Percentiles rank a stretch among this genome's conserved stretches.
Evolutionary conservation across 2,329 filamentous ascomycete genomes (phyloP).

Genomic region (Penicillium sclerotiorum): DNA sequence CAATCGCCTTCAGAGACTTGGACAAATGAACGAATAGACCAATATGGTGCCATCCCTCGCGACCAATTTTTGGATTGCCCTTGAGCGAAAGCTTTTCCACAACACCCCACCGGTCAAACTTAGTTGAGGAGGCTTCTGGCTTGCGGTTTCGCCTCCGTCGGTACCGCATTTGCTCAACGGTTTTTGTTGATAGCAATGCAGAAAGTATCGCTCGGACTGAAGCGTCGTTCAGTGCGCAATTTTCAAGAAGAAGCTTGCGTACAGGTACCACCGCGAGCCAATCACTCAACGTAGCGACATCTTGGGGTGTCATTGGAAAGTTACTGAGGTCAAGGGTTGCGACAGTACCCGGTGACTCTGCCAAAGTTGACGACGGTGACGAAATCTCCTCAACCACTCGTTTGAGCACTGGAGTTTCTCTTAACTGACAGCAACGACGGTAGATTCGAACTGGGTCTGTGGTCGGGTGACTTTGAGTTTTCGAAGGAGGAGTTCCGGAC

Average conservation of each 20-base stretch:
- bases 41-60: conserved; percentile 88
- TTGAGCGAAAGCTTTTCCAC: conserved; percentile 87
- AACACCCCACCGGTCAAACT: conserved; percentile 59
- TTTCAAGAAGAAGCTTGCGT: conserved; percentile 80
- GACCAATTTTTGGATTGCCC: conserved; percentile 81
- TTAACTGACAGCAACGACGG: conserved; percentile 86
- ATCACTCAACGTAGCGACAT: conserved; percentile 85
- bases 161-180: conserved; percentile 59
- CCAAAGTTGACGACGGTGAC: conserved; percentile 66
- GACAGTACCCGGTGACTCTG: conserved; percentile 71
- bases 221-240: conserved; percentile 84
- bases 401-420: conserved; percentile 89
- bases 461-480: conserved; percentile 70
- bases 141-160: conserved; percentile 48
- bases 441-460: conserved; percentile 93
- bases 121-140: conserved; percentile 31
- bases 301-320: conserved; percentile 79
- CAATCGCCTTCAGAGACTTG: conserved; percentile 79
- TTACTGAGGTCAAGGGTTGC: conserved; percentile 80
- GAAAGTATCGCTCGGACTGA: conserved; percentile 84
- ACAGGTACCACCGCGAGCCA: conserved; percentile 93
- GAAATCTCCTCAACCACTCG: conserved; percentile 87
- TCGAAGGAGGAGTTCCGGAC: conserved; percentile 44
- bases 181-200: conserved; percentile 78
- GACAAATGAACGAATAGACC: conserved; percentile 89